Evolutionary conservation across 192 early-diverging fungal genomes (phyloP).

Genomic region (Neocallimastix lanati): DNA sequence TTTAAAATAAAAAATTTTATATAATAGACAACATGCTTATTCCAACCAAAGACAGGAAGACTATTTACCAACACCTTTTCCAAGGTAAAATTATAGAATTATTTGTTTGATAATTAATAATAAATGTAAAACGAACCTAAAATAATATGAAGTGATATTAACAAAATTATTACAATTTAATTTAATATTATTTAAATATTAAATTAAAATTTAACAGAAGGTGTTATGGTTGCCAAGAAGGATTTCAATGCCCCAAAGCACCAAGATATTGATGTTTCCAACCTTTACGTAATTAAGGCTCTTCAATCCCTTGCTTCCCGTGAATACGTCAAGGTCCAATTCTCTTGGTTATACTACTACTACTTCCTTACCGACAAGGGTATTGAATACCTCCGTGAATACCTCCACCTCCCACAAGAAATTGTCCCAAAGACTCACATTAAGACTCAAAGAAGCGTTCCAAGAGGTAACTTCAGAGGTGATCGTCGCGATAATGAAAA

Average conservation of each 20-base stretch:
- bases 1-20: neutral
- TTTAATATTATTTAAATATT: too few species aligned
- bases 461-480: neutral
- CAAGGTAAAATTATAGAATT: too few species aligned
- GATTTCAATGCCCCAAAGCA: constrained; percentile 94
- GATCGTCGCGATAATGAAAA: constrained; percentile 40
- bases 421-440: constrained; percentile 95
- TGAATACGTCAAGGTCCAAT: constrained; percentile 84
- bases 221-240: constrained; percentile 97
- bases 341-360: constrained; percentile 99
- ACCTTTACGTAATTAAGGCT: constrained; percentile 98
- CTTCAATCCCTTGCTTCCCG: constrained; percentile 89
- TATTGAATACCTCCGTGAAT: constrained; percentile 89
- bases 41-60: constrained; percentile 88
- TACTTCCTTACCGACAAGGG: constrained; percentile 96
- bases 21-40: constrained; percentile 70
- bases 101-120: too few species aligned
- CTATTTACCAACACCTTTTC: constrained; percentile 86
- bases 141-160: too few species aligned
- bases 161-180: too few species aligned
- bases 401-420: constrained; percentile 91
- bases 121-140: too few species aligned
- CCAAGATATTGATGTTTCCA: constrained; percentile 89
- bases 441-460: constrained; percentile 61
- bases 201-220: too few species aligned